Base-by-base conservation (phyloP, 441 rosid species). In the Populus hybrid region DNA sequence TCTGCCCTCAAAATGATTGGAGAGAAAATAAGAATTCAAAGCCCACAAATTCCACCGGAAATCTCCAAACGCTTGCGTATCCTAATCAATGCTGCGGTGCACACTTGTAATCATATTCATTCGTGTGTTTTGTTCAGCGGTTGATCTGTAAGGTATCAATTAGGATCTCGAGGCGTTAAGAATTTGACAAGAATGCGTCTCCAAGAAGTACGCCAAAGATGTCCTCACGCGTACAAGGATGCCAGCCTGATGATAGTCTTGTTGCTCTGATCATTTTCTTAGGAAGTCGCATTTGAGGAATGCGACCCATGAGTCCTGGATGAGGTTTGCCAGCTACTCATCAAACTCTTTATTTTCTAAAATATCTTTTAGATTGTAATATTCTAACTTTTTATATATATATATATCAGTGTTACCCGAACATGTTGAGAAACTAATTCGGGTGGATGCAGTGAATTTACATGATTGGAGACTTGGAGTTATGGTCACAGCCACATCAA, bases 1-100 rank as follows among this genome's bases (percentile, higher is more conserved):
- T 33, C 33, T 5, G 20, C 28, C 64, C 16, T 1, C 12, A 3
- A 36, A 28, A 53, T 45, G 67, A 53, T 23, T 50, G 40, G 65
- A 59, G 31, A 29, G 21, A 10, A 2, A 23, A 21, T 26, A 24
- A 21, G 26, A 64, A 18, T 6, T 53, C 40, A 50, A 73, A 69
- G 71, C 74, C 75, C 61, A 69, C 68, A 36, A 69, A 28, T 68
- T 78, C 74, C 35, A 74, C 77, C 66, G 23, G 65, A 63, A 74
- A 61, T 79, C 65, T 74, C 74, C 77, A 69, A 74, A 79, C 77
- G 63, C 64, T 0, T 9, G 8, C 28, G 6, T 24, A 9, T 31
- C n/a, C 33, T 33, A 26, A 23, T 65, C 26, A 23, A 73, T 20
- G 21, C 28, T 20, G 53, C 8, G 31, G 9, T 71, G 10, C 24